Evolutionary conservation across 352 stramenopile genomes (phyloP).

Genomic region (Elongisporangium senticosum): DNA sequence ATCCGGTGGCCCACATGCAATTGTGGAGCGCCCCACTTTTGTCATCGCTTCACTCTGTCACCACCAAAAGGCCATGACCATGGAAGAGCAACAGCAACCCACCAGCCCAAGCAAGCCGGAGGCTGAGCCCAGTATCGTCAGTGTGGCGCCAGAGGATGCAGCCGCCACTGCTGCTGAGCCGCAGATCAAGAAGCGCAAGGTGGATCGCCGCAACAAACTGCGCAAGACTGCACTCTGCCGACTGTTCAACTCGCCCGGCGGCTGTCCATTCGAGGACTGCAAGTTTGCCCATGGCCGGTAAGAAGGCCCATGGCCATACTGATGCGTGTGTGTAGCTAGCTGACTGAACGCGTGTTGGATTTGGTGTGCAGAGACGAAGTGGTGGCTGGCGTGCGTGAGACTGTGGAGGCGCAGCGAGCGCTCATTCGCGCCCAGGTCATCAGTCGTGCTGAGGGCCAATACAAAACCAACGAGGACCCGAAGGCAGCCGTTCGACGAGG

Average conservation of each 20-base stretch:
- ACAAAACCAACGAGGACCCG: conserved; percentile 30
- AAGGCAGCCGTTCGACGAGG: conserved; percentile 44
- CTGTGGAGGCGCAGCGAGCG: conserved; percentile 68
- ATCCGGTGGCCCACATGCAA: not conserved
- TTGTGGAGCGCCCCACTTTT: not conserved
- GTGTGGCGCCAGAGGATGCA: not conserved
- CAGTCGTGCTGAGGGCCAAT: conserved; percentile 56
- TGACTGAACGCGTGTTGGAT: conserved; percentile 1
- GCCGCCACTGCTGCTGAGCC: conserved; percentile 3
- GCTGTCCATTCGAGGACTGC: conserved; percentile 81
- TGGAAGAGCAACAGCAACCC: conserved; percentile 3
- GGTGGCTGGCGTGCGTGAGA: conserved; percentile 42
- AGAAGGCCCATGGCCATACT: not conserved
- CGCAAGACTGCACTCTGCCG: conserved; percentile 81
- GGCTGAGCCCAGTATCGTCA: not conserved
- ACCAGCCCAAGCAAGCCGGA: not conserved
- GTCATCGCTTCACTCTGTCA: not conserved
- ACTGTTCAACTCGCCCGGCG: conserved; percentile 79
- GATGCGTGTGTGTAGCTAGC: not conserved
- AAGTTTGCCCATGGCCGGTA: conserved; percentile 74
- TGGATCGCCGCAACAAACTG: conserved; percentile 56
- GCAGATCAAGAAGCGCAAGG: conserved; percentile 52
- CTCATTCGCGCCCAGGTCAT: conserved; percentile 77
- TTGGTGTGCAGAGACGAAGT: conserved; percentile 34
- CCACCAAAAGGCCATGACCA: conserved; percentile 4